Base-by-base conservation (phyloP, 2,329 filamentous ascomycete species). In the Ilyonectria destructans region DNA sequence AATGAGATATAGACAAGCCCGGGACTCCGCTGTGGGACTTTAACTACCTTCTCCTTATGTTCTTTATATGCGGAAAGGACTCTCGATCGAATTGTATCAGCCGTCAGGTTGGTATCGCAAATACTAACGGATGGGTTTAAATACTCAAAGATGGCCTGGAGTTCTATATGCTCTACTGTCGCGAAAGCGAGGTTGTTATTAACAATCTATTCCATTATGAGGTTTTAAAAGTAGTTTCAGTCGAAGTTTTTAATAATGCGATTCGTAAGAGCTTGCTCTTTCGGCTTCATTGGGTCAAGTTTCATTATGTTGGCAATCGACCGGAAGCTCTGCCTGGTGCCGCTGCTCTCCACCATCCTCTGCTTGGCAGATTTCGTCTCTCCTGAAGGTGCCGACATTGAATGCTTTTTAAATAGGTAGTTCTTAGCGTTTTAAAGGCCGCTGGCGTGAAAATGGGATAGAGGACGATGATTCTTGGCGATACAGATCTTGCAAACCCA, bases 201-300 rank as follows among this genome's bases (percentile, higher is more conserved):
- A 40, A 71, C 57, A 10, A 71, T 64, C 69, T 56, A 71, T 43
- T 69, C 43, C 23, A 71, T 48, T 6, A 71, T 15, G 8, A 71
- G 45, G 17, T 37, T 29, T 31, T 62, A 63, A 33, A 71, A 71
- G n/a, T 33, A n/a, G 9, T 37, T 21, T 33, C 19, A 29, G 33
- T 60, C 31, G 33, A 60, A 52, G 45, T 17, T 31, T 45, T 60
- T 52, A 21, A 60, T 37, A 3, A 51, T 23, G 29, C 13, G 19
- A 31, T 60, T 60, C 45, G 45, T 33, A 21, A 60, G 51, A 12
- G 26, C 45, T 43, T 60, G 46, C 19, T 60, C 58, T n/a, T 46
- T 45, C 17, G 58, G 58, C 6, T n/a, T 21, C 8, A 29, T 10
- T 23, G 23, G 45, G 52, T 60, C 29, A n/a, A 60, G 46, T 21